Conservation (phyloP, 441 rosid genomes). For the Raphanus hybrid region DNA sequence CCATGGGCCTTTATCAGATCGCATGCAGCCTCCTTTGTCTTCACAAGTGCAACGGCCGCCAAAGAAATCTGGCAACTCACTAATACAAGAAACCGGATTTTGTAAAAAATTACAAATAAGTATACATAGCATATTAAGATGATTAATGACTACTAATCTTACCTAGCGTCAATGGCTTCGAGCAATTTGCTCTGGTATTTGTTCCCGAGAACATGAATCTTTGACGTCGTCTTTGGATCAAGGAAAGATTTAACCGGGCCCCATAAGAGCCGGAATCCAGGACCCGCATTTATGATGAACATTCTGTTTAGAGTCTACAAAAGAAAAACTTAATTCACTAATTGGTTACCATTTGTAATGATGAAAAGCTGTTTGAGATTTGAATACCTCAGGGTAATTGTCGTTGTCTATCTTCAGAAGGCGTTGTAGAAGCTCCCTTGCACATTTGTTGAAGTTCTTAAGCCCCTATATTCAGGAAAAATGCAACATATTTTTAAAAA, state of each 20-base stretch:
- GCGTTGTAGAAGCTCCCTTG: constrained; percentile 72
- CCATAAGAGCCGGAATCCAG: constrained; percentile 84
- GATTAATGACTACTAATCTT: constrained; percentile 22
- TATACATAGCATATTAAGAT: background rate
- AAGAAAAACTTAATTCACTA: background rate
- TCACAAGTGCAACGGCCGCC: constrained; percentile 39
- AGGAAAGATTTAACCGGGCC: constrained; percentile 59
- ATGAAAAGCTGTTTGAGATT: background rate
- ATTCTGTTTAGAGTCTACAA: constrained; percentile 71
- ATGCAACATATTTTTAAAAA: background rate
- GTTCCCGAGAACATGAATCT: constrained; percentile 79
- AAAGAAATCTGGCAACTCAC: constrained; percentile 43
- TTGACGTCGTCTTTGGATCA: constrained; percentile 67
- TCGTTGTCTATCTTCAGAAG: constrained; percentile 85
- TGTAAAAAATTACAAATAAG: background rate
- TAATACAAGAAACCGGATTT: constrained; percentile 2
- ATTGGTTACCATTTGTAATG: background rate
- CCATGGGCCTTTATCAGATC: constrained; percentile 50
- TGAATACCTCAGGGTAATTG: constrained; percentile 83
- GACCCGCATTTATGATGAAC: constrained; percentile 92
- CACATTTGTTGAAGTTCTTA: constrained; percentile 75
- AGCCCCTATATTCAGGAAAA: constrained; percentile 56
- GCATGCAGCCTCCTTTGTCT: constrained; percentile 39
- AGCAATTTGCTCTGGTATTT: constrained; percentile 87
- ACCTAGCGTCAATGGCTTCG: constrained; percentile 80